Base-by-base conservation (phyloP, 2,329 filamentous ascomycete species). In the Botrytis fragariae region DNA sequence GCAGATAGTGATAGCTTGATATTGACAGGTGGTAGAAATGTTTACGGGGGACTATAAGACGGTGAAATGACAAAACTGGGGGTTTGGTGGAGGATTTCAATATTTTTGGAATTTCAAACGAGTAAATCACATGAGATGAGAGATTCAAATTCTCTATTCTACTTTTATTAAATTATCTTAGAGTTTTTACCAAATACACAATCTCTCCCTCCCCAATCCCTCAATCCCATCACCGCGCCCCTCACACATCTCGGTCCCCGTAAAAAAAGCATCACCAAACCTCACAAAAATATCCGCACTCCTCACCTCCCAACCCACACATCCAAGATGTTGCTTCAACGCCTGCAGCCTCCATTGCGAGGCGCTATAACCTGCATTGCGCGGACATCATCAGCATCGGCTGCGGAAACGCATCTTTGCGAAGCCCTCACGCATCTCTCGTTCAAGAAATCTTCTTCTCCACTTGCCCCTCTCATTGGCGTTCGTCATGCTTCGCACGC, bases 291-390 rank as follows among this genome's bases (percentile, higher is more conserved):
- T 62, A 73, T 65, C 74, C 57, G 48, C 39, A 20, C 51, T 37
- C 71, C 22, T 12, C 51, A 51, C 7, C 16, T 39, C 44, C 44
- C 29, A 70, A 44, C 54, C n/a, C 42, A 61, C 18, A 61, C 57
- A 70, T 62, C 45, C 54, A 62, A 73, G 74, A 85, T 85, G 84
- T 80, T 84, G 77, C 81, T 85, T 76, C 79, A 81, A 78, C 83
- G 84, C 81, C 82, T 84, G 79, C 83, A 83, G 79, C 82, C 82
- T 80, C 83, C 83, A 61, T 74, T 85, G 77, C 81, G 82, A 77
- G 82, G 83, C 68, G 81, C 82, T 78, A 76, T 83, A 61, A 78
- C 80, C 14, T 77, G 77, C 76, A 77, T 80, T 76, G 75, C 74
- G 42, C 76, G 78, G 54, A 77, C 74, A 4, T 54, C 73, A 1